Evolutionary conservation across 257 asterid species (phyloP), one percentile per base, ranked within the genome.

Genomic region (Penstemon barbatus): DNA sequence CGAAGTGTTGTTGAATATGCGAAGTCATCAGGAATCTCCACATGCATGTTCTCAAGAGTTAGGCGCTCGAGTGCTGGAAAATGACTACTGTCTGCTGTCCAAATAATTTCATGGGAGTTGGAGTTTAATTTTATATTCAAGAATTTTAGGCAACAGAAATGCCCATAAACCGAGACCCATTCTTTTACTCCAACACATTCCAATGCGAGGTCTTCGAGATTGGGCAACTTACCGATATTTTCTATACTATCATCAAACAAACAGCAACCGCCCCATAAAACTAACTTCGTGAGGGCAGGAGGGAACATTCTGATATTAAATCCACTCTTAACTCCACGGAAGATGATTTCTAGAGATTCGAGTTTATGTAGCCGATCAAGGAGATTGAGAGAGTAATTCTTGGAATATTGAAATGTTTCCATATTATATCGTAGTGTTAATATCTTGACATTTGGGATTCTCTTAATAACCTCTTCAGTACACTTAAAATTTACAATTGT

Each of bases 391-490:
- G 43, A 57, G 9, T 57, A 13, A 10, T 11, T 25, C 33, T 25
- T 0, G 63, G 4, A 40, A 57, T 13, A 4, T 1, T 18, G 5
- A 8, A 2, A 37, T 38, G n/a, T 25, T 3, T 15, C 7, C 10
- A 6, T n/a, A 8, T 43, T 25, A 57, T 7, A 38, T 0, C 5
- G 9, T 1, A 57, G 5, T 25, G 5, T 12, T 4, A 57, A 43
- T 12, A 63, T 72, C 69, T 63, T 68, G 68, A 77, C 40, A 39
- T 77, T 72, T 9, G 81, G 78, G 39, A 77, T 57, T 51, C 72
- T 72, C 64, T 43, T 65, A 6, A 63, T 13, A 67, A 77, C 50
- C 39, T 72, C 61, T 11, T 72, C 51, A 4, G 69, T 56, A n/a
- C 63, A 77, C 12, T 44, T 64, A 51, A 77, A 68, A 50, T 68